Evolutionary conservation across 495 filamentous ascomycete species (phyloP).

Genomic region (Ascobolus immersus): DNA sequence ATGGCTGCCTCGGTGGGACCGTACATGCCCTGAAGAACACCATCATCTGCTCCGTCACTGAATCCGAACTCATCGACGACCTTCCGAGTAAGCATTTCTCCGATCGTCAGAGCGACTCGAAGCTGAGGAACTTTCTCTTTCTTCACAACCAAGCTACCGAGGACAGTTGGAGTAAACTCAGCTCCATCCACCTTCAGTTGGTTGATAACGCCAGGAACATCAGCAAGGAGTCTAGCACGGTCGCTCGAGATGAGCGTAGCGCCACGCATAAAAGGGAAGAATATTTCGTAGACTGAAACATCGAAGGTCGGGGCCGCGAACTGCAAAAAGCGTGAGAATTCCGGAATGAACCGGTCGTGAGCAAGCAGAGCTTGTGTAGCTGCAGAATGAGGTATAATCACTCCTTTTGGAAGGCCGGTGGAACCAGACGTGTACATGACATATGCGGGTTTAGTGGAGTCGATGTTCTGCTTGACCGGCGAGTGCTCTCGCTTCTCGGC

Average conservation of each 20-base stretch:
- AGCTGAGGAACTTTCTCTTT: conserved; percentile 35
- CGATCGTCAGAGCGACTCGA: conserved; percentile 48
- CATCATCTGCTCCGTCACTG: no score
- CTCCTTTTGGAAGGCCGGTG: conserved; percentile 73
- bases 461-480: conserved; percentile 1
- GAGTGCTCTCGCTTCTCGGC: conserved; percentile 6
- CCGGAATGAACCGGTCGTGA: conserved; percentile 47
- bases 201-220: conserved; percentile 38
- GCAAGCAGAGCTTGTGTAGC: conserved; percentile 52
- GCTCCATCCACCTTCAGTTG: conserved; percentile 45
- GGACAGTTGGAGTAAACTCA: conserved; percentile 64
- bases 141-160: conserved; percentile 35
- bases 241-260: conserved; percentile 42
- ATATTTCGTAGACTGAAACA: conserved; percentile 71
- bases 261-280: conserved; percentile 51
- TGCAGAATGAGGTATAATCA: conserved; percentile 48
- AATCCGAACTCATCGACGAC: conserved; percentile 54
- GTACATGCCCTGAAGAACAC: conserved; percentile 62
- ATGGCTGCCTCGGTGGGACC: conserved; percentile 69
- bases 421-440: conserved; percentile 82
- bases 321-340: conserved; percentile 52
- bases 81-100: conserved; percentile 55
- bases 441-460: conserved; percentile 33
- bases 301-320: conserved; percentile 75
- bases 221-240: conserved; percentile 36